These are phyloP conservation scores for Marvania coccoides DNA, from an alignment of 139 green algal genomes.

Conservation along the genomic window DNA sequence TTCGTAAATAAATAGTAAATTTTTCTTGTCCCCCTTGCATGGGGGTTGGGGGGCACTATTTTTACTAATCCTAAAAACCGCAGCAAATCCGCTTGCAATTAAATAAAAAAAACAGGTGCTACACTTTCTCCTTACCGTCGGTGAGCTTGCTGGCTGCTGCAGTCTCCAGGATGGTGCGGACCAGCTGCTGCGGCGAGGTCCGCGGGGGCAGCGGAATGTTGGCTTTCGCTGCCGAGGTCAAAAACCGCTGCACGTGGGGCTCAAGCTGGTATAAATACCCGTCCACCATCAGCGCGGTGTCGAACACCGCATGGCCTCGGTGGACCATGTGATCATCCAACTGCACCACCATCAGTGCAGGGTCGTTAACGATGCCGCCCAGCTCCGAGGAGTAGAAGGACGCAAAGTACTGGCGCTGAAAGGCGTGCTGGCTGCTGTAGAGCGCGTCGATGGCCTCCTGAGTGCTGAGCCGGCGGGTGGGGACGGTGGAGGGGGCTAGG, in stretches of 20 bases:
- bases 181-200: constrained; percentile 35
- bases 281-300: constrained; percentile 55
- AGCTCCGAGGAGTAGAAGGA: constrained; percentile 74
- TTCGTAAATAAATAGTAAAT: too few species aligned
- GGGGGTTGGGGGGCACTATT: too few species aligned
- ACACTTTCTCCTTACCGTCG: constrained; percentile 57
- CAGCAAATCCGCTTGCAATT: too few species aligned
- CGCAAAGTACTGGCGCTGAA: constrained; percentile 2
- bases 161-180: constrained; percentile 66
- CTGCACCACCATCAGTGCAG: constrained; percentile 62
- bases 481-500: too few species aligned
- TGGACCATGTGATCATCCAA: constrained; percentile 88
- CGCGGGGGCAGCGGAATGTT: constrained; percentile 35
- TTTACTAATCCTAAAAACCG: too few species aligned
- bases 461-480: constrained; percentile 13
- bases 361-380: constrained; percentile 74
- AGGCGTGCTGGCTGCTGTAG: constrained; percentile 12
- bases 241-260: constrained; percentile 51
- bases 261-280: constrained; percentile 75
- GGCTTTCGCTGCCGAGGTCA: constrained; percentile 36
- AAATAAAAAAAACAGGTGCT: too few species aligned
- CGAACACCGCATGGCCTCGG: constrained; percentile 77
- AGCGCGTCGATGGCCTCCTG: constrained; percentile 29
- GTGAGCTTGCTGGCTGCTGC: constrained; percentile 54
- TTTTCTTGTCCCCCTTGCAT: too few species aligned